Evolutionary conservation across 768 basidiomycete species (phyloP).

Genomic region (Chalciporus sphaerocephalus): DNA sequence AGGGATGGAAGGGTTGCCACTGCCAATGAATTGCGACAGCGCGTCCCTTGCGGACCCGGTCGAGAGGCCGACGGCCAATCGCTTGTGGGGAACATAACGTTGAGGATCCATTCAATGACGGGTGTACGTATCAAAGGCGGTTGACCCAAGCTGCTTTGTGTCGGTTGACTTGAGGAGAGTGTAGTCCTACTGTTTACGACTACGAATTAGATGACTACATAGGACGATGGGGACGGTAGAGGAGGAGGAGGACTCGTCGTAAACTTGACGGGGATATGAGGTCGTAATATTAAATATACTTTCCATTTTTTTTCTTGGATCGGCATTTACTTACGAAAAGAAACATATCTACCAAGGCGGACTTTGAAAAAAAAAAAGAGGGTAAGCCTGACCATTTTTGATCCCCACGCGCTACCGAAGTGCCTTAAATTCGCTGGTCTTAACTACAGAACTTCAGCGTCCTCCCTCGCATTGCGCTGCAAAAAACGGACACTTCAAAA

Average conservation of each 20-base stretch:
- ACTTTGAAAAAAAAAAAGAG: slow-evolving; percentile 36
- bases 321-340: slow-evolving; percentile 26
- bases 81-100: slow-evolving; percentile 1
- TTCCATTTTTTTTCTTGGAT: slow-evolving; percentile 6
- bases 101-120: slow-evolving; percentile 1
- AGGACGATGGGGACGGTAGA: no score
- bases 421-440: slow-evolving; percentile 39
- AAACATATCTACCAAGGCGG: slow-evolving; percentile 23
- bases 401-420: slow-evolving; percentile 39
- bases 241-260: background rate
- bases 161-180: background rate
- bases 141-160: background rate
- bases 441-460: slow-evolving; percentile 30
- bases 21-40: slow-evolving; percentile 16
- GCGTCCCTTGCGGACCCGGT: slow-evolving; percentile 18
- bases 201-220: background rate
- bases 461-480: slow-evolving; percentile 30
- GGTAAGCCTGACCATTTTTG: slow-evolving; percentile 34
- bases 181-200: background rate
- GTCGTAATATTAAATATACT: no score
- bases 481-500: slow-evolving; percentile 38
- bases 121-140: background rate
- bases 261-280: no score
- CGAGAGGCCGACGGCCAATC: slow-evolving; percentile 6
- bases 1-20: slow-evolving; percentile 21